Base-by-base conservation (phyloP, 805 yeast genomes). In the Ogataea polymorpha region DNA sequence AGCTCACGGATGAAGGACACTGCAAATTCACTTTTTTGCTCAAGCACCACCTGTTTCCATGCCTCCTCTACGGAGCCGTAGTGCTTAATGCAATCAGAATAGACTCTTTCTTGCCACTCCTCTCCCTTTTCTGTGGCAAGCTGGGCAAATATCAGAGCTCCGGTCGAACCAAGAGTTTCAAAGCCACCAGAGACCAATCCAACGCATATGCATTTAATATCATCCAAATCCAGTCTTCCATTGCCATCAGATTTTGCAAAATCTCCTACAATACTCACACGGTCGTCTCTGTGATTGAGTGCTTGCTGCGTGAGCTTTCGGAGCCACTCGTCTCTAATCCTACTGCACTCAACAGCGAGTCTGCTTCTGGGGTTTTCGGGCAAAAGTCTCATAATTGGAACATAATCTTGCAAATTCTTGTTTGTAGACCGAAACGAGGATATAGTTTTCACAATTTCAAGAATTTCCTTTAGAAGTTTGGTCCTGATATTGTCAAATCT, bases 381-480 rank as follows among this genome's bases (percentile, higher is more conserved):
- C 4, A 55, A 23, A 15, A 55, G 50, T 21, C 69, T 45, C 9
- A 66, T 45, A 8, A 62, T 33, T 2, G 71, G 70, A 27, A 67
- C 46, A 41, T 62, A 67, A 46, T 67, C 71, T 44, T 63, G 68
- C 27, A 56, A 42, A 41, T 66, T 67, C 26, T 65, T 60, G 32
- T 66, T 62, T 4, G 66, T 62, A n/a, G 68, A 65, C 16, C 68
- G 40, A 32, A 62, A 59, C 13, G 57, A 44, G 13, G 64, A 59
- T 14, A 64, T 59, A 3, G 51, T 47, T 32, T 51, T 53, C 23
- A 63, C 68, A 16, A 62, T 58, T 10, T 42, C 46, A 34, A 62
- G 44, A 17, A 64, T 64, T 33, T 64, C 64, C 9, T 41, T 38
- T n/a, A 62, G 42, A 3, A 62, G 39, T 16, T 49, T 48, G 13